Percentiles rank a stretch among this genome's conserved stretches.
Evolutionary conservation across 177 flowering plant species (phyloP).

Genomic region (Vitis hybrid): DNA sequence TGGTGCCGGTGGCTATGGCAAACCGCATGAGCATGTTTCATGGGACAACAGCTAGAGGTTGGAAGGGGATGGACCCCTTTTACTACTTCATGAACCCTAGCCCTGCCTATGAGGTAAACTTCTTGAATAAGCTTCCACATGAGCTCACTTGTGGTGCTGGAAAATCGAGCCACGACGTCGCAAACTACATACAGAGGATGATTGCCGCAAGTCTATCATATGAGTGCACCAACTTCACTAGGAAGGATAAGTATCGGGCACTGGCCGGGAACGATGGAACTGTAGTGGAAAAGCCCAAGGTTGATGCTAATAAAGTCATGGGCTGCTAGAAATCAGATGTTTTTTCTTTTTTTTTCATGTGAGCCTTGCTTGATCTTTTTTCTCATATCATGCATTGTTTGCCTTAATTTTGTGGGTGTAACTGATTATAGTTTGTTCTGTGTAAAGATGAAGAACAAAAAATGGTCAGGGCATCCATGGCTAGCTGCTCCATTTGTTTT

Average conservation of each 20-base stretch:
- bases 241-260: constrained; percentile 24
- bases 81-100: constrained; percentile 27
- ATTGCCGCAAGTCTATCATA: constrained; percentile 18
- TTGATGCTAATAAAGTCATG: constrained; percentile 8
- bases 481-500: too few relatives aligned
- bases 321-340: constrained; percentile 5
- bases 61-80: constrained; percentile 19
- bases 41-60: constrained; percentile 19
- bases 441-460: too few relatives aligned
- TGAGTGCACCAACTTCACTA: constrained; percentile 22
- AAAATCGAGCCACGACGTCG: constrained; percentile 23
- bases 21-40: constrained; percentile 22
- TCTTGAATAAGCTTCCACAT: constrained; percentile 18
- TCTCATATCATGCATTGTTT: too few relatives aligned
- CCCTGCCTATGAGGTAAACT: constrained; percentile 24
- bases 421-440: too few relatives aligned
- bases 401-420: too few relatives aligned
- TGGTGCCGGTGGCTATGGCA: constrained; percentile 22
- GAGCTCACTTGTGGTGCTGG: constrained; percentile 15
- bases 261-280: constrained; percentile 16
- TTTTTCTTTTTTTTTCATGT: neutral
- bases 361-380: too few relatives aligned
- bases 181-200: constrained; percentile 20
- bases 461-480: too few relatives aligned
- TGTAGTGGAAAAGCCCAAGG: constrained; percentile 9